Conservation (phyloP, 208 protist genomes). For the Leishmania amazonensis region DNA sequence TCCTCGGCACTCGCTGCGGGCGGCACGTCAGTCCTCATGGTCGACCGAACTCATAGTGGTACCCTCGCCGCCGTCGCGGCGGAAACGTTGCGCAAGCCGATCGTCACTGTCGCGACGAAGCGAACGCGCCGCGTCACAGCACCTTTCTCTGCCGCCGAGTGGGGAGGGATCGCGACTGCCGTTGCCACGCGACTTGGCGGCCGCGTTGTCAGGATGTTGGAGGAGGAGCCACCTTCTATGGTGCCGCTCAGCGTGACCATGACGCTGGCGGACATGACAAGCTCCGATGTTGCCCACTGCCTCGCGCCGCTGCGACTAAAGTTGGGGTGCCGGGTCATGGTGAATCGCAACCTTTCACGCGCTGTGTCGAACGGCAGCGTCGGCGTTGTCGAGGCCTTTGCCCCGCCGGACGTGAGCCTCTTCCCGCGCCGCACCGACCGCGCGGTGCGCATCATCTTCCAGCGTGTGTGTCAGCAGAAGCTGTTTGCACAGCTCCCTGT, state of each 20-base stretch:
- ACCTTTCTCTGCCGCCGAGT: slow-evolving; percentile 26
- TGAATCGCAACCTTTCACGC: slow-evolving; percentile 88
- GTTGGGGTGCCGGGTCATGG: slow-evolving; percentile 89
- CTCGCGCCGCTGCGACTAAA: slow-evolving; percentile 82
- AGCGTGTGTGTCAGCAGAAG: slow-evolving; percentile 30
- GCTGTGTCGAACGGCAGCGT: slow-evolving; percentile 89
- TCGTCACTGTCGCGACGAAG: background rate
- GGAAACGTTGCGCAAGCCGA: background rate
- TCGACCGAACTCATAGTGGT: background rate
- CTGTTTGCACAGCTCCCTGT: slow-evolving; percentile 76
- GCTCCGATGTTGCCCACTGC: slow-evolving; percentile 44
- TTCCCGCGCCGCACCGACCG: slow-evolving; percentile 61
- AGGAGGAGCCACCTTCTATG: slow-evolving; percentile 48
- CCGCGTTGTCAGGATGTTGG: slow-evolving; percentile 44
- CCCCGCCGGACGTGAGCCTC: slow-evolving; percentile 56
- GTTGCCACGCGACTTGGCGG: slow-evolving; percentile 49
- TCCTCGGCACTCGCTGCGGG: background rate
- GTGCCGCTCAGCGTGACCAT: slow-evolving; percentile 74
- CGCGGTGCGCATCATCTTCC: slow-evolving; percentile 17
- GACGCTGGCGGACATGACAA: slow-evolving; percentile 61
- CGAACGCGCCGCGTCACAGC: slow-evolving; percentile 4
- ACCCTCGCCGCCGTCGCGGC: too few relatives aligned
- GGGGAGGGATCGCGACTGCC: slow-evolving; percentile 42
- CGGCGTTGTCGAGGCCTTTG: slow-evolving; percentile 87
- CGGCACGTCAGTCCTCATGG: background rate